Evolutionary conservation across 164 flowering plant genomes (phyloP), one percentile per base, ranked within the genome.

Genomic region (Cinnamomum chago): DNA sequence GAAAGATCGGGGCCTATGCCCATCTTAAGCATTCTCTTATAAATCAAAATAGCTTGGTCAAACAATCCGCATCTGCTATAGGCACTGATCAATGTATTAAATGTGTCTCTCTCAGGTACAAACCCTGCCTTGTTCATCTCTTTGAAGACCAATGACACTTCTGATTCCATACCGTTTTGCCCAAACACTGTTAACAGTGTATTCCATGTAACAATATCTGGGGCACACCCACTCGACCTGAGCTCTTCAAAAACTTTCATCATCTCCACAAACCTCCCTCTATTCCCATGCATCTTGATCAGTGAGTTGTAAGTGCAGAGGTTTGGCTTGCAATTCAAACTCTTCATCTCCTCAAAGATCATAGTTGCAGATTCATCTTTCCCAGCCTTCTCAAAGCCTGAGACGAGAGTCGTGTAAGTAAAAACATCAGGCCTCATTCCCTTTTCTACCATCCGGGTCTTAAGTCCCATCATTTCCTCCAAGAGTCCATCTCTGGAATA

Each of bases 121-220:
- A 89, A 94, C 11, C 99, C 99, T 7, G 93, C 92, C 76, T 86
- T 87, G 81, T 96, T 91, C 99, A 96, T 94, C 82, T 96, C 98
- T 83, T 83, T 87, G 80, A 95, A 93, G 40, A 92, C 90, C 40
- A 90, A 92, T 0, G 93, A 86, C 4, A 95, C 94, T 82, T 93
- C 97, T 0, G 92, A 78, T 70, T 88, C 94, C 99, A 93, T 89
- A 35, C 92, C 94, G 78, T 91, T 95, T 77, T 92, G 94, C 65
- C 97, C 99, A 83, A 95, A 92, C 27, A 93, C 97, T 3, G 93
- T 85, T 82, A 93, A 70, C 69, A 93, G 87, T 22, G 94, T 88
- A 73, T 93, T 95, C 99, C 99, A 95, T 33, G 99, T 93, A 52
- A 92, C 95, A 70, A 95, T 88, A 84, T 95, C 97, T 0, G 98